phyloP scores from a whole-genome alignment of 768 basidiomycete genomes.

The Psilocybe cubensis region DNA sequence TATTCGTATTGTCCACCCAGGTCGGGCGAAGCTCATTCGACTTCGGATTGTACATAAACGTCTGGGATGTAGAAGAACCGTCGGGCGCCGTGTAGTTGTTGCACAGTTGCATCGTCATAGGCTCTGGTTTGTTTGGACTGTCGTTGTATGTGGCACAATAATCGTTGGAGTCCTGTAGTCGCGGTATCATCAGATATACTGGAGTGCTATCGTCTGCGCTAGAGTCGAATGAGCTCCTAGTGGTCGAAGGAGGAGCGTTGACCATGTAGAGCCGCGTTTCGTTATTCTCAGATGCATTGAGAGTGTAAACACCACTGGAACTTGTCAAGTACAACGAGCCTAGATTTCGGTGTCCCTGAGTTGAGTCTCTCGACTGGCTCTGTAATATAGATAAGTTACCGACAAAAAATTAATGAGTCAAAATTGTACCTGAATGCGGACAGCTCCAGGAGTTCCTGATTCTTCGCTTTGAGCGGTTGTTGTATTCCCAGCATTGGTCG shows the following conservation, averaged over 20 bases:
- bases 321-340: slow-evolving; percentile 23
- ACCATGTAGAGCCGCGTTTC: slow-evolving; percentile 49
- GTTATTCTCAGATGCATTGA: slow-evolving; percentile 54
- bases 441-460: neutral
- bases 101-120: slow-evolving; percentile 55
- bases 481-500: slow-evolving; percentile 8
- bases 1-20: slow-evolving; percentile 38
- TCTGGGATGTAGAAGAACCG: slow-evolving; percentile 46
- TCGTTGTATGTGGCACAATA: slow-evolving; percentile 70
- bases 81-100: slow-evolving; percentile 11
- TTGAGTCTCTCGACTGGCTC: slow-evolving; percentile 12
- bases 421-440: slow-evolving; percentile 10
- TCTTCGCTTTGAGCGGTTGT: slow-evolving; percentile 38
- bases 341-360: slow-evolving; percentile 13
- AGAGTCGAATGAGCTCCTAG: slow-evolving; percentile 9
- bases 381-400: neutral
- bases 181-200: slow-evolving; percentile 44
- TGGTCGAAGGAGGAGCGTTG: slow-evolving; percentile 1
- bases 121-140: slow-evolving; percentile 47
- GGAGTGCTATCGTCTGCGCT: slow-evolving; percentile 16
- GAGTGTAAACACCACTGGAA: slow-evolving; percentile 34
- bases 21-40: slow-evolving; percentile 59
- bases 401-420: neutral
- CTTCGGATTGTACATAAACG: slow-evolving; percentile 55
- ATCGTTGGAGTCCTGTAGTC: slow-evolving; percentile 31